Evolutionary conservation across 164 flowering plant species (phyloP), one percentile per base, ranked within the genome.

Genomic region (Macadamia tetraphylla): DNA sequence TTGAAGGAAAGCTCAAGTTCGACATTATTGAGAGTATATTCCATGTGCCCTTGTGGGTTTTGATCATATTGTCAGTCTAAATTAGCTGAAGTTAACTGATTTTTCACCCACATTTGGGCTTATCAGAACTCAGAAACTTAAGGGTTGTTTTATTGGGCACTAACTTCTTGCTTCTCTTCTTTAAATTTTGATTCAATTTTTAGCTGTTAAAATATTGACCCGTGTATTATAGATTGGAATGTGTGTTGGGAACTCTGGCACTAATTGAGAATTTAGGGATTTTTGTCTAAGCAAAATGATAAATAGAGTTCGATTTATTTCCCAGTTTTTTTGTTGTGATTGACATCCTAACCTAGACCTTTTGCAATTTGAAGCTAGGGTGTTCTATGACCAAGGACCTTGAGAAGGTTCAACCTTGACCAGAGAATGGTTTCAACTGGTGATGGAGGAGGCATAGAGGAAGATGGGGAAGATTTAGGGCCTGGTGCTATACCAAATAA

Each of bases 371-470:
- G 49, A 48, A 58, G 2, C 9, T 43, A 10, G 18, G 49, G 60
- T 42, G 44, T 17, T 8, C 11, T 13, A 5, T 44, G 0, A 29
- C 15, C 44, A 18, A n/a, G 23, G 17, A 56, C 23, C 46, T 62
- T 49, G 53, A 56, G 56, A 57, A 56, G 58, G 32, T 9, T 46
- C 49, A 29, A 17, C 14, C 57, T 58, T 69, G 55, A 52, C 13
- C 7, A 8, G 32, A 67, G 51, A 57, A 78, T 75, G 78, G 52
- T 17, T 72, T 67, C 70, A 31, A 64, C 53, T 57, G 70, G 66
- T 51, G 62, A 67, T 60, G 70, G 31, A 35, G 32, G 72, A 44
- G 40, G 11, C 30, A 10, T 44, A 9, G 67, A 70, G 35, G 76
- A 63, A 67, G 61, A 66, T 67, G 62, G 46, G 52, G 72, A 69